These are phyloP conservation scores for Phytophthora uliginosa DNA, from an alignment of 352 stramenopile genomes.

Conservation along the genomic window DNA sequence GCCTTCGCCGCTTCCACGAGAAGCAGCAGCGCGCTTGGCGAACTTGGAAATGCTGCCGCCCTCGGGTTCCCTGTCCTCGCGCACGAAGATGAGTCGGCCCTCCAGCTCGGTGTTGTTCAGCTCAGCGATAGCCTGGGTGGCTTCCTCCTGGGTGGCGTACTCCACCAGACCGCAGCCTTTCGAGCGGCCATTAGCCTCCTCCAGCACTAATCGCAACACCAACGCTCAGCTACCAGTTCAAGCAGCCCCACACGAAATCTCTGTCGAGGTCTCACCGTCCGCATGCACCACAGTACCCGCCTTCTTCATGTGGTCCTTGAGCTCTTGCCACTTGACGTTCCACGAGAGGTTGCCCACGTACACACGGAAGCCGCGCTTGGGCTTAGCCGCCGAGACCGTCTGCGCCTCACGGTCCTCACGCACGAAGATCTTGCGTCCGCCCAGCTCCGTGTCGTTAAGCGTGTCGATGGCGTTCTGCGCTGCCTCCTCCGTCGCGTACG, in stretches of 20 bases:
- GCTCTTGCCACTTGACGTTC: slow-evolving; percentile 94
- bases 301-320: slow-evolving; percentile 97
- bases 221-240: background rate
- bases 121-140: slow-evolving; percentile 86
- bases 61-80: slow-evolving; percentile 85
- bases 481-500: slow-evolving; percentile 87
- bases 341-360: slow-evolving; percentile 95
- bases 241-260: background rate
- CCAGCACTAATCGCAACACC: slow-evolving; percentile 56
- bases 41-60: slow-evolving; percentile 80
- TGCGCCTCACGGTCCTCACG: slow-evolving; percentile 93
- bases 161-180: slow-evolving; percentile 92
- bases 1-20: slow-evolving; percentile 31
- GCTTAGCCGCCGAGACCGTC: slow-evolving; percentile 24
- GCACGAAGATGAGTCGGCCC: slow-evolving; percentile 91
- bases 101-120: slow-evolving; percentile 95
- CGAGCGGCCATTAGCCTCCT: slow-evolving; percentile 88
- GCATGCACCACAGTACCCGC: slow-evolving; percentile 85
- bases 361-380: slow-evolving; percentile 68
- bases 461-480: slow-evolving; percentile 87
- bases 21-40: slow-evolving; percentile 45
- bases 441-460: slow-evolving; percentile 94
- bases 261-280: slow-evolving; percentile 52
- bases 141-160: slow-evolving; percentile 76
- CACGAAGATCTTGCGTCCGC: slow-evolving; percentile 95